phyloP scores from a whole-genome alignment of 1,284 basidiomycete species.

The Cutaneotrichosporon daszewskae region DNA sequence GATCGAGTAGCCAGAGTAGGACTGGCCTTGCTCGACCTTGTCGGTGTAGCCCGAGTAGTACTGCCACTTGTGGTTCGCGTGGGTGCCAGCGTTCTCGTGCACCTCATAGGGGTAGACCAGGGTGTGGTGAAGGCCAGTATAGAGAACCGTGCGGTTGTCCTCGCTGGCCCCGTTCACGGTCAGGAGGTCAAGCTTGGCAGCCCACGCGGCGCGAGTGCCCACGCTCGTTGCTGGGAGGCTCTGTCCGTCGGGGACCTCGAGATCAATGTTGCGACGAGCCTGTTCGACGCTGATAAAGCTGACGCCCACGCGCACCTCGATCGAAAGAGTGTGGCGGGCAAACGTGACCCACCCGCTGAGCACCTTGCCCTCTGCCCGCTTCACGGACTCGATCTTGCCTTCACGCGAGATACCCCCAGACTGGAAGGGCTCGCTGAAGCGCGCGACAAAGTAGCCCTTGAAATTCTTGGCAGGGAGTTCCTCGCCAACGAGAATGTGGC shows the following conservation, averaged over 20 bases:
- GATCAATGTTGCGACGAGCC: constrained; percentile 60
- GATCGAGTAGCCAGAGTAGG: constrained; percentile 76
- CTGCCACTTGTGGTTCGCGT: constrained; percentile 35
- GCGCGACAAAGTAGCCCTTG: constrained; percentile 70
- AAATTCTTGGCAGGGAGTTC: constrained; percentile 51
- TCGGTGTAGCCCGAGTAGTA: constrained; percentile 61
- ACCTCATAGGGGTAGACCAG: constrained; percentile 72
- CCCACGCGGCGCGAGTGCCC: constrained; percentile 60
- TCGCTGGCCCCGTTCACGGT: constrained; percentile 53
- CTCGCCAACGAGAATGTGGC: constrained; percentile 38
- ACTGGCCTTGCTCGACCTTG: constrained; percentile 56
- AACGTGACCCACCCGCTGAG: constrained; percentile 62
- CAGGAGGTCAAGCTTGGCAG: constrained; percentile 63
- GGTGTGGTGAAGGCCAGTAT: constrained; percentile 30
- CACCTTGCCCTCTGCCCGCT: constrained; percentile 36
- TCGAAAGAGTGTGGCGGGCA: constrained; percentile 37
- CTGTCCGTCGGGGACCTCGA: constrained; percentile 48
- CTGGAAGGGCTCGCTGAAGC: constrained; percentile 56
- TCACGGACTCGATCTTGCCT: not conserved
- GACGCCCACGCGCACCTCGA: constrained; percentile 65
- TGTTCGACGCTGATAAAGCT: constrained; percentile 74
- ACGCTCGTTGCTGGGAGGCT: constrained; percentile 60
- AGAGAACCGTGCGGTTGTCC: constrained; percentile 30
- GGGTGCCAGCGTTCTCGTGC: constrained; percentile 52
- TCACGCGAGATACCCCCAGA: constrained; percentile 19